Evolutionary conservation across 2,329 filamentous ascomycete species (phyloP).

Genomic region (Alternaria gaisen): DNA sequence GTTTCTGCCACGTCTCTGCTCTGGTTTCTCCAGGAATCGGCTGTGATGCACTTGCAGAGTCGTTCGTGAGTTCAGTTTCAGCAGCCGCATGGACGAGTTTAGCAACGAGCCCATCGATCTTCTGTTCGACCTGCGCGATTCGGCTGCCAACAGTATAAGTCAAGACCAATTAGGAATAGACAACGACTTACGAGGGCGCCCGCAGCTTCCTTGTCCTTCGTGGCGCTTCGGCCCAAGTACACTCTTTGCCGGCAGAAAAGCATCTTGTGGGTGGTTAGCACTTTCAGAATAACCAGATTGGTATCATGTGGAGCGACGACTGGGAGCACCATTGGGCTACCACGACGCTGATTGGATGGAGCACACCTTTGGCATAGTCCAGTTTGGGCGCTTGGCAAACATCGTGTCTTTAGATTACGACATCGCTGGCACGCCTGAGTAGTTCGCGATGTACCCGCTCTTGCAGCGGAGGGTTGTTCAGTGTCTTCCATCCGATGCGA

Average conservation of each 20-base stretch:
- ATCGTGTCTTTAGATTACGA: slow-evolving; percentile 46
- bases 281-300: neutral
- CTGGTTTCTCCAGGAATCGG: neutral
- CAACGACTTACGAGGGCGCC: slow-evolving; percentile 44
- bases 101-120: slow-evolving; percentile 48
- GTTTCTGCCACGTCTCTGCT: slow-evolving; percentile 4
- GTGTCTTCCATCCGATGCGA: slow-evolving; percentile 36
- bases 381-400: slow-evolving; percentile 40
- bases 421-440: slow-evolving; percentile 47
- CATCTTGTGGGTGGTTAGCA: slow-evolving; percentile 32
- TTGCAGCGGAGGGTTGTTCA: slow-evolving; percentile 26
- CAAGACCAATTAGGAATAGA: neutral
- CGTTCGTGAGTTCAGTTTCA: neutral
- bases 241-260: slow-evolving; percentile 35
- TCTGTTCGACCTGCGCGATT: slow-evolving; percentile 48
- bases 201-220: slow-evolving; percentile 38
- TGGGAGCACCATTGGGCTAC: neutral
- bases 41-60: neutral
- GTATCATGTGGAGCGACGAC: neutral
- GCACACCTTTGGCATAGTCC: slow-evolving; percentile 44
- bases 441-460: slow-evolving; percentile 28
- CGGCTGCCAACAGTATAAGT: slow-evolving; percentile 28
- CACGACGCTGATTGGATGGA: neutral
- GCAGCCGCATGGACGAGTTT: slow-evolving; percentile 33
- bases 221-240: slow-evolving; percentile 44